Base-by-base conservation (phyloP, 2,329 filamentous ascomycete species). In the Domatiomyces globalis region DNA sequence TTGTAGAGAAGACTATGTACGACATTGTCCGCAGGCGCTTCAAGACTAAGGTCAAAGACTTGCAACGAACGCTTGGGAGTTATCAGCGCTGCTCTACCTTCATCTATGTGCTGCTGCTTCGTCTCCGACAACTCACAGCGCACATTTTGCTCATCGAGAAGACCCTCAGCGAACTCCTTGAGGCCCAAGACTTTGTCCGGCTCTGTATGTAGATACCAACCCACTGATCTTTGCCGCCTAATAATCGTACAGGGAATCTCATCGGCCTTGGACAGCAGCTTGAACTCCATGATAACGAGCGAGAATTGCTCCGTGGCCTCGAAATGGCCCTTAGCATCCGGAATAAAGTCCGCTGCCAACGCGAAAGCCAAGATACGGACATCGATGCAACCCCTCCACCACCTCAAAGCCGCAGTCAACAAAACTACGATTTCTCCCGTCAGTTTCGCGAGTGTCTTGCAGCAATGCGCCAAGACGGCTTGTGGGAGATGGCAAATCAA, bases 1-100 rank as follows among this genome's bases (percentile, higher is more conserved):
- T 65, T 0, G 66, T 77, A 1, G 78, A 81, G 60, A 65, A 68
- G 1, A 65, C 67, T 1, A 68, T 81, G 29, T 81, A 81, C 54
- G 66, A 73, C 1, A 73, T 77, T 46, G 73, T 81, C 1, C 64
- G 65, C 3, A 53, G 61, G 7, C 65, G 71, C 12, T 73, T 74
- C 52, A 59, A 71, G 8, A 52, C 62, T 12, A 61, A 66, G 33
- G 70, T 77, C 62, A 72, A 73, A 49, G 54, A 51, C 19, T 61
- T 55, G 52, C 10, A 15, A 48, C 64, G 62, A 43, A 45, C 51
- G 49, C 52, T 50, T 7, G 55, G 45, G 43, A 57, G 53, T 9
- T 57, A 3, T 39, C 33, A 50, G 7, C 43, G 50, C 4, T 63
- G 69, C 18, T 71, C 67, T 49, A 62, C 56, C 25, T 69, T 71